Base-by-base conservation (phyloP, 306 rosid genomes). In the Oxytropis ochrocephala region DNA sequence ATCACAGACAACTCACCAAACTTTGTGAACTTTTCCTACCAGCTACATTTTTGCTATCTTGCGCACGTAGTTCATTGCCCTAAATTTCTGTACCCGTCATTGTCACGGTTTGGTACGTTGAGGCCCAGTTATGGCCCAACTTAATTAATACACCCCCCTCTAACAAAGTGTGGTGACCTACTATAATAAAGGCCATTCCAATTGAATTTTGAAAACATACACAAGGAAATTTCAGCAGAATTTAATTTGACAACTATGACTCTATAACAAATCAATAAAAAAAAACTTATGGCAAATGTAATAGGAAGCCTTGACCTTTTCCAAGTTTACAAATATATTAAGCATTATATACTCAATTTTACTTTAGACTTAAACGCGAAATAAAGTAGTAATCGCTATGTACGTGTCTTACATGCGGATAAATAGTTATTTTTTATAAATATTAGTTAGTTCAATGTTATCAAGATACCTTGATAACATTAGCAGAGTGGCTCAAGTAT, bases 1-100 rank as follows among this genome's bases (percentile, higher is more conserved):
- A 46, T 70, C 24, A 54, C 36, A 32, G 83, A 77, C 86, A 78
- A 78, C 85, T 61, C 81, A 86, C 89, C 88, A 74, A 89, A 84
- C 89, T 29, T 5, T 21, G 39, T 64, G n/a, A 70, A 44, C 80
- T 74, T 82, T 82, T 74, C 75, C 83, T 74, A 74, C 85, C 82
- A 79, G 78, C 78, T 43, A 19, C 75, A 50, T 58, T 33, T 78
- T 78, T 74, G 78, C 80, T 81, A 81, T 42, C 76, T 7, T 82
- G 83, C 83, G 78, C 83, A 50, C 0, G 0, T 17, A 35, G 75
- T 59, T 7, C 2, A 64, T 3, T 8, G 11, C 27, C 50, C 13
- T 50, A 1, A 42, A 2, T 12, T 41, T 41, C 41, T 14, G 59
- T 44, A 35, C 1, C 35, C 0, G 74, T 77, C 82, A 8, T 17